Percentiles rank a stretch among this genome's conserved stretches.
These are phyloP conservation scores for Asterochloris sp. DNA, from an alignment of 139 green algal genomes.

Conservation along the genomic window DNA sequence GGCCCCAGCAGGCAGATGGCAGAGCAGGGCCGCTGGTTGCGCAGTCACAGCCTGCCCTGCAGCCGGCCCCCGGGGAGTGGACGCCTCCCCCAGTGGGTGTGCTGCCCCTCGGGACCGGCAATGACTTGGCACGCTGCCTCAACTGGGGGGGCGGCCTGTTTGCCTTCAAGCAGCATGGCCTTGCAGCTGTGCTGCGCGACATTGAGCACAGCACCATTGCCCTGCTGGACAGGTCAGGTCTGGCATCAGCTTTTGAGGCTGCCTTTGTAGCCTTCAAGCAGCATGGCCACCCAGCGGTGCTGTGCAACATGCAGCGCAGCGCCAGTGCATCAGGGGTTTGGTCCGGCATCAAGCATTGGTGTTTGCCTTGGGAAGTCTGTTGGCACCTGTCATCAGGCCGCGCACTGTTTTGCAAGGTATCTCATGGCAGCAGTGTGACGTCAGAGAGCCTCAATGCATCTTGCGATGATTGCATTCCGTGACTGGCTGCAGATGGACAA, in stretches of 20 bases:
- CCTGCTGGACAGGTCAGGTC: conserved; percentile 62
- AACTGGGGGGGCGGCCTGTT: conserved; percentile 68
- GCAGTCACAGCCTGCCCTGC: neutral
- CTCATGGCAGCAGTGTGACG: no score
- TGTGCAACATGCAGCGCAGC: neutral
- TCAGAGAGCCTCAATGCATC: no score
- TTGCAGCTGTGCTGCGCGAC: conserved; percentile 49
- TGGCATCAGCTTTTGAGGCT: neutral
- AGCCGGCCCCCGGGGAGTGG: conserved; percentile 19
- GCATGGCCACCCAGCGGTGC: neutral
- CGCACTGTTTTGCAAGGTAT: no score
- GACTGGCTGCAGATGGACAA: no score
- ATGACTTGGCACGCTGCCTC: conserved; percentile 83
- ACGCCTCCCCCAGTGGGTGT: conserved; percentile 66
- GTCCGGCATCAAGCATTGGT: no score
- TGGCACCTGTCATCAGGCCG: no score
- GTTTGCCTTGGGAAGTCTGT: no score
- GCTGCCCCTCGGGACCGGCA: conserved; percentile 82
- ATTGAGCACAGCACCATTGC: conserved; percentile 46
- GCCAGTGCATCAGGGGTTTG: no score
- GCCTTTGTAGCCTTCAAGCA: neutral
- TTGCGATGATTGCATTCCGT: no score
- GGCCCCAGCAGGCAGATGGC: no score
- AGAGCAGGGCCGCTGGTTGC: no score
- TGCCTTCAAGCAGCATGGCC: conserved; percentile 23